Evolutionary conservation across 164 flowering plant species (phyloP), one percentile per base, ranked within the genome.

Genomic region (Malania oleifera): DNA sequence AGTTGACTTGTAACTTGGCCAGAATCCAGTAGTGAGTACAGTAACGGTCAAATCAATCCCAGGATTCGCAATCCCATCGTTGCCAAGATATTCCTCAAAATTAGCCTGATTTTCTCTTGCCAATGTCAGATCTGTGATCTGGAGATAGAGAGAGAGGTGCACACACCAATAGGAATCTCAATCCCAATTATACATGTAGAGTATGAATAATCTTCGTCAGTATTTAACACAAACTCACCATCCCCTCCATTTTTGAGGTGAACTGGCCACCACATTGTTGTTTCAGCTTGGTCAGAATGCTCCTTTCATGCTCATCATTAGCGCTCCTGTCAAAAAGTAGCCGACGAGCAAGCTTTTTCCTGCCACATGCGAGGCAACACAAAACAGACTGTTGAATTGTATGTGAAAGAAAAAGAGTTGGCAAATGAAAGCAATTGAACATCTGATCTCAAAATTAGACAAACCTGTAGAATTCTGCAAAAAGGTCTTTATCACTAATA

Each of bases 401-500:
- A n/a, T n/a, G n/a, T n/a, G n/a, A 31, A 31, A 31, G 9, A 9
- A 31, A 4, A 31, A 9, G 9, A 28, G 19, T 11, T 22, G 0
- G 25, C 40, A 10, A 28, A 19, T 19, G 18, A 49, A 9, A n/a
- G 2, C 11, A 24, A 34, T 28, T 66, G n/a, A 7, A 1, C 13
- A 17, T 13, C 26, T 38, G 4, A 11, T 15, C 39, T 6, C 3
- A 41, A 9, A 11, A 18, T 5, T n/a, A 49, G 22, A 49, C 17
- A 23, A 48, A 63, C 75, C 77, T 61, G 56, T 61, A 65, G 60
- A 76, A 76, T 56, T 76, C 77, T 0, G 73, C 75, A 73, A 76
- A 76, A 12, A 76, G 70, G 45, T 76, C 77, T 37, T 73, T 76
- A 15, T 76, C 75, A 46, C 72, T 45, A 18, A 76, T 58, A 47